These are phyloP conservation scores for Coemansia sp. DNA, from an alignment of 192 early-diverging fungal genomes.

Conservation along the genomic window DNA sequence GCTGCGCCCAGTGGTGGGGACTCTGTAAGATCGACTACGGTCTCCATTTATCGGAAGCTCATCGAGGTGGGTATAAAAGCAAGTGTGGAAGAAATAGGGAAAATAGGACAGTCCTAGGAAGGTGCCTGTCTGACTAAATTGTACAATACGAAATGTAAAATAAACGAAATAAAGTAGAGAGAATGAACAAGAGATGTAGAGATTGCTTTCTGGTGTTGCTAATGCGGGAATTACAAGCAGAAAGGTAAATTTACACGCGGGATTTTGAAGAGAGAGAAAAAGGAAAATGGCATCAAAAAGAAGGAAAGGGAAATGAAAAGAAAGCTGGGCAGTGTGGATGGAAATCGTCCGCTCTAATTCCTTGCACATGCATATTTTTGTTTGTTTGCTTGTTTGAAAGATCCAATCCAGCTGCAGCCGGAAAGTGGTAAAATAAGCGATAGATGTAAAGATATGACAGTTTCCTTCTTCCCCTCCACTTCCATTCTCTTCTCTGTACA, in stretches of 20 bases:
- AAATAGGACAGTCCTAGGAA: background rate
- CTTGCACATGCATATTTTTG: too few relatives aligned
- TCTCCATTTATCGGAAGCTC: conserved; percentile 18
- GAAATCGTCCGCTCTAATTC: too few relatives aligned
- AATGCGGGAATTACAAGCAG: too few relatives aligned
- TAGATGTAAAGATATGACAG: too few relatives aligned
- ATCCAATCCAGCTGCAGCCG: too few relatives aligned
- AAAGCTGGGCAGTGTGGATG: background rate
- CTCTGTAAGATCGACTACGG: conserved; percentile 37
- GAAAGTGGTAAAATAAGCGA: too few relatives aligned
- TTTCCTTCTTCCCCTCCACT: too few relatives aligned
- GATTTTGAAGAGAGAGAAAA: background rate
- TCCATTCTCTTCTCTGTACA: too few relatives aligned
- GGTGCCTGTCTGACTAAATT: background rate
- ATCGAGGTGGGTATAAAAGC: background rate
- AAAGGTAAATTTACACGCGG: background rate
- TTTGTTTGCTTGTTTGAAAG: too few relatives aligned
- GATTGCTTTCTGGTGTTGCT: background rate
- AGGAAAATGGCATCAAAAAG: background rate
- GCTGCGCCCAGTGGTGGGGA: conserved; percentile 17
- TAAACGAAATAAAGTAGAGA: background rate
- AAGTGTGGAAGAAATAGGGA: background rate
- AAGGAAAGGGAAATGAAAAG: conserved; percentile 2
- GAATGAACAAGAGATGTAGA: background rate
- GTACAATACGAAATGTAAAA: conserved; percentile 1